These are phyloP conservation scores for Daldinia grandis DNA, from an alignment of 495 filamentous ascomycete species.

Conservation along the genomic window DNA sequence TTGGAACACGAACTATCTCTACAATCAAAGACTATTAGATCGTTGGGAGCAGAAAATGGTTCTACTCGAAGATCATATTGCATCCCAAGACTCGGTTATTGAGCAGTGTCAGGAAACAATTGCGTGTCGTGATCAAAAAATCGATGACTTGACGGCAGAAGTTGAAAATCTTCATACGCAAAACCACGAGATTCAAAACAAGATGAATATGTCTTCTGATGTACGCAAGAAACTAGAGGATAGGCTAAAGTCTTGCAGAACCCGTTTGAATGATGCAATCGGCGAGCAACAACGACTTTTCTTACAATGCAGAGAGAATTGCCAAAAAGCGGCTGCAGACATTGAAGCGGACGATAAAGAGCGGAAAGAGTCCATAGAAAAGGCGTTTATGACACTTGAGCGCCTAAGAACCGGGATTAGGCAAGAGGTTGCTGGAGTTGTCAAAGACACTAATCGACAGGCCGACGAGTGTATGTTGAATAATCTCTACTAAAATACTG, in stretches of 20 bases:
- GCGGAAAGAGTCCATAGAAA: constrained; percentile 36
- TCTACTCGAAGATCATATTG: constrained; percentile 36
- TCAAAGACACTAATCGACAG: constrained; percentile 41
- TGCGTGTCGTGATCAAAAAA: constrained; percentile 31
- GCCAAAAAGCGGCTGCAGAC: constrained; percentile 37
- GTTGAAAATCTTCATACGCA: constrained; percentile 37
- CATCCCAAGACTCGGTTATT: constrained; percentile 28
- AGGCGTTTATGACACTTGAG: constrained; percentile 44
- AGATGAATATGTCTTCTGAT: constrained; percentile 33
- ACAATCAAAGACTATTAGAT: constrained; percentile 34
- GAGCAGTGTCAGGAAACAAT: constrained; percentile 35
- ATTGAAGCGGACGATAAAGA: constrained; percentile 33
- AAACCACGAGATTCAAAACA: constrained; percentile 33
- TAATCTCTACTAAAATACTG: background rate
- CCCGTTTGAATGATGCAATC: constrained; percentile 48
- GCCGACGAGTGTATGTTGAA: constrained; percentile 42
- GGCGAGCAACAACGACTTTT: constrained; percentile 53
- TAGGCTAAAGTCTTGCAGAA: constrained; percentile 43
- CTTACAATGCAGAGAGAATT: constrained; percentile 41
- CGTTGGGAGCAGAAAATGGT: constrained; percentile 39
- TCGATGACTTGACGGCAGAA: constrained; percentile 34
- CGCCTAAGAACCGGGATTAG: constrained; percentile 44
- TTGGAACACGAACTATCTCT: constrained; percentile 33
- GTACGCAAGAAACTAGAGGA: constrained; percentile 40
- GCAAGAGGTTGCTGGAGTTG: constrained; percentile 42